Conservation (phyloP, 495 filamentous ascomycete species). For the Lasiosphaeria hispida region DNA sequence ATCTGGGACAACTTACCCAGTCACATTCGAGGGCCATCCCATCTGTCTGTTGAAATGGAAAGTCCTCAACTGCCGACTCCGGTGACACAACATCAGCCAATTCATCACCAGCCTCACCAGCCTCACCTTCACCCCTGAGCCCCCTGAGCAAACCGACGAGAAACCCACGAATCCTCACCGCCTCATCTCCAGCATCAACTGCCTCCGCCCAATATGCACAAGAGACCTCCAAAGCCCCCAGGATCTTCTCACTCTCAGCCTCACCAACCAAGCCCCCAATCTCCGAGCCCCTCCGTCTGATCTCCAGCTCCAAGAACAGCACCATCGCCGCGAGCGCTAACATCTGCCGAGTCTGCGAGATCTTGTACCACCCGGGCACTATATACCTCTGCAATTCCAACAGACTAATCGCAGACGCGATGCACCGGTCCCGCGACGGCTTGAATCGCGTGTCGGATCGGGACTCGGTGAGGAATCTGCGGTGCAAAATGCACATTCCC, state of each 20-base stretch:
- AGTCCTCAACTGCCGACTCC: neutral
- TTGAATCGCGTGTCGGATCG: slow-evolving; percentile 15
- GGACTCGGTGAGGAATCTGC: slow-evolving; percentile 20
- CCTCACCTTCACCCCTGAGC: neutral
- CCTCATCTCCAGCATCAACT: neutral
- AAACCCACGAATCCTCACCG: neutral
- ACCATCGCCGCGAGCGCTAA: slow-evolving; percentile 7
- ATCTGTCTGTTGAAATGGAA: neutral
- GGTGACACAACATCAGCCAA: neutral
- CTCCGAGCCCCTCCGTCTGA: neutral
- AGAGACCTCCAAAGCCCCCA: slow-evolving; percentile 4
- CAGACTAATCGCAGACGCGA: slow-evolving; percentile 21
- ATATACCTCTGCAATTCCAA: slow-evolving; percentile 19
- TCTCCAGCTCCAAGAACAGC: slow-evolving; percentile 8
- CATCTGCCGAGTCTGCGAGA: slow-evolving; percentile 2
- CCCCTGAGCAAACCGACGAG: slow-evolving; percentile 1
- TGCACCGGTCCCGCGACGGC: slow-evolving; percentile 21
- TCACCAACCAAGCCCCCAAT: neutral
- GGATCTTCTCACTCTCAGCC: neutral
- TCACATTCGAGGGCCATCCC: neutral
- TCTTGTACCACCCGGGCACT: neutral
- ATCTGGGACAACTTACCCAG: neutral
- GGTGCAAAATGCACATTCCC: slow-evolving; percentile 29
- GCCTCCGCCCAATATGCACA: neutral
- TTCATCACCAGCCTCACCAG: neutral